These are phyloP conservation scores for Ascoidea tarda DNA, from an alignment of 805 yeast genomes.

Conservation along the genomic window DNA sequence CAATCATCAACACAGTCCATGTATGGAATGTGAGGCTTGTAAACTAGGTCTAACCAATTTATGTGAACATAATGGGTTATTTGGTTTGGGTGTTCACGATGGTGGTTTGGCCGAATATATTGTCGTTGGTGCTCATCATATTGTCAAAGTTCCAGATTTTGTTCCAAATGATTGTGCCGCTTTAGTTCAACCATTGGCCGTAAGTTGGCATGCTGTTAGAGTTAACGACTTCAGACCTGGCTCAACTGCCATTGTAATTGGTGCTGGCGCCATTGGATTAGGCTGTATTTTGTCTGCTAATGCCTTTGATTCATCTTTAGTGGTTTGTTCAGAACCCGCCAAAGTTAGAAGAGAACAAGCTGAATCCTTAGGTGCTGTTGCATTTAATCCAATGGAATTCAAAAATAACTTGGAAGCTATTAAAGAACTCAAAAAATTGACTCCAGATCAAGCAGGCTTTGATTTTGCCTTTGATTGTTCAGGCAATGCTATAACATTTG, in stretches of 20 bases:
- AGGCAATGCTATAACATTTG: conserved; percentile 38
- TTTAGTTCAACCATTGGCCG: conserved; percentile 41
- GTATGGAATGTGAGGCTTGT: conserved; percentile 27
- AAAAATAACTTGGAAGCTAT: conserved; percentile 23
- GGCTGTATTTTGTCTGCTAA: conserved; percentile 38
- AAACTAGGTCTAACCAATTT: conserved; percentile 28
- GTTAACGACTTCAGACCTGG: conserved; percentile 29
- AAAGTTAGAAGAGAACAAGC: conserved; percentile 26
- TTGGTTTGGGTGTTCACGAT: conserved; percentile 35
- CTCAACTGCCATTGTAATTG: conserved; percentile 34
- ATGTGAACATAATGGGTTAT: conserved; percentile 26
- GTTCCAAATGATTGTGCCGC: conserved; percentile 41
- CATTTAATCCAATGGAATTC: conserved; percentile 19
- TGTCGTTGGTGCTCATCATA: conserved; percentile 24
- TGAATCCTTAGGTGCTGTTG: conserved; percentile 18
- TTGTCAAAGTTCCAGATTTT: conserved; percentile 24
- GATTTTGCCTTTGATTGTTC: conserved; percentile 39
- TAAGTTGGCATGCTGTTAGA: conserved; percentile 44
- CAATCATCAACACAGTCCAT: not conserved
- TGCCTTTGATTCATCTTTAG: conserved; percentile 29
- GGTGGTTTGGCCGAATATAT: conserved; percentile 33
- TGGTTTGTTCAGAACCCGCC: conserved; percentile 45
- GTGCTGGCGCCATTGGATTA: conserved; percentile 52
- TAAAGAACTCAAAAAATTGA: conserved; percentile 23
- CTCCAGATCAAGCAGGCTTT: conserved; percentile 29